A percentile compares a stretch with the other conserved stretches of the same genome.
These are phyloP conservation scores for Agaricus subrufescens DNA, from an alignment of 768 basidiomycete species.

Conservation along the genomic window DNA sequence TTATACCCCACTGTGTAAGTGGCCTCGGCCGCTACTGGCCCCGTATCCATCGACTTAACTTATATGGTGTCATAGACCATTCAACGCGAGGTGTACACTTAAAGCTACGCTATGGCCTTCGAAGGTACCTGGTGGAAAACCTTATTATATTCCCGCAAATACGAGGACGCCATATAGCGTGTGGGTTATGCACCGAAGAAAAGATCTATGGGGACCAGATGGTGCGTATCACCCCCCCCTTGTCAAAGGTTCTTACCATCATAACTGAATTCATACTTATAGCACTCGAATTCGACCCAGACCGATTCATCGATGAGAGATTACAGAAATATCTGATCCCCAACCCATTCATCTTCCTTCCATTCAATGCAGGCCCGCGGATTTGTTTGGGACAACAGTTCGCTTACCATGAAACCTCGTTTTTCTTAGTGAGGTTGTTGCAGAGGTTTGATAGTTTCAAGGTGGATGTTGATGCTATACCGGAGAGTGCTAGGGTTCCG, in stretches of 20 bases:
- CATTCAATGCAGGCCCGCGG: constrained; percentile 47
- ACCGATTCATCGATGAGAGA: constrained; percentile 60
- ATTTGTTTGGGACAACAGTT: constrained; percentile 51
- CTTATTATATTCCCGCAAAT: constrained; percentile 20
- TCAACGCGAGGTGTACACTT: constrained; percentile 12
- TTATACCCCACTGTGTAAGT: constrained; percentile 17
- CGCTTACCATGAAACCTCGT: constrained; percentile 43
- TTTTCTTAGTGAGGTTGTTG: constrained; percentile 42
- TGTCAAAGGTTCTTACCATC: background rate
- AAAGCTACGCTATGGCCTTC: constrained; percentile 15
- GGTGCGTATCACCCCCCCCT: constrained; percentile 26
- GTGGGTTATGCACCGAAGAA: constrained; percentile 55
- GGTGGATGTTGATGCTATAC: constrained; percentile 34
- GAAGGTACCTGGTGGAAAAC: constrained; percentile 12
- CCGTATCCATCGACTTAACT: background rate
- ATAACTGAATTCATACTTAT: background rate
- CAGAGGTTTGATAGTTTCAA: constrained; percentile 41
- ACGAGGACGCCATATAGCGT: constrained; percentile 36
- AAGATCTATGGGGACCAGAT: constrained; percentile 66
- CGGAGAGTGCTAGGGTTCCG: constrained; percentile 26
- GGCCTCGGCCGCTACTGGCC: background rate
- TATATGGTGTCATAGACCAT: background rate
- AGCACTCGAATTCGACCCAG: constrained; percentile 60
- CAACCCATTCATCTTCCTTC: constrained; percentile 54
- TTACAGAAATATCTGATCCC: constrained; percentile 48